phyloP scores from a whole-genome alignment of 192 early-diverging fungal genomes.

The Kappamyces sp. region DNA sequence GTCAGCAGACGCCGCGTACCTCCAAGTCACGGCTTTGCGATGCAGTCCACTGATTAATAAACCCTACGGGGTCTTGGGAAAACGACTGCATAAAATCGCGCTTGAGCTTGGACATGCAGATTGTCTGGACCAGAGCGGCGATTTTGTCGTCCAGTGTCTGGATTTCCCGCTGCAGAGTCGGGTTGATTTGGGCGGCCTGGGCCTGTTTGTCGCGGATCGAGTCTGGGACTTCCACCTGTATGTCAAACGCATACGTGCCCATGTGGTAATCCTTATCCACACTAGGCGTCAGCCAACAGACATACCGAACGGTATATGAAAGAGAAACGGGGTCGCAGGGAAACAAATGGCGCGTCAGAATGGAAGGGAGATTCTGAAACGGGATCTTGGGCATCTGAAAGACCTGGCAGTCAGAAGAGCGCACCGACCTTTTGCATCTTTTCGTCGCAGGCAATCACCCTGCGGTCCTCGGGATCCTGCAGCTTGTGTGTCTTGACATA shows the following conservation, averaged over 20 bases:
- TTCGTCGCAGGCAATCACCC: conserved; percentile 78
- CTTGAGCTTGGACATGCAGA: conserved; percentile 84
- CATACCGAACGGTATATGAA: conserved; percentile 80
- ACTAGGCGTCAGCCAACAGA: conserved; percentile 18
- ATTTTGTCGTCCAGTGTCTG: conserved; percentile 51
- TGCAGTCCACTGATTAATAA: conserved; percentile 88
- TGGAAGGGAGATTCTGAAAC: conserved; percentile 77
- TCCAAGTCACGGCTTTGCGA: conserved; percentile 91
- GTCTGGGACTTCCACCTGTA: conserved; percentile 87
- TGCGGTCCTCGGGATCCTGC: conserved; percentile 85
- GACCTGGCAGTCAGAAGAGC: conserved; percentile 40
- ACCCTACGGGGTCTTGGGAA: conserved; percentile 76
- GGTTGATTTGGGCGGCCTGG: conserved; percentile 21
- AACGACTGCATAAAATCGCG: conserved; percentile 91
- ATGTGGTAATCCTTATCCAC: conserved; percentile 73
- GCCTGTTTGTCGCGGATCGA: conserved; percentile 54
- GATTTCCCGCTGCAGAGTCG: conserved; percentile 31
- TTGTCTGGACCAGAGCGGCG: conserved; percentile 69
- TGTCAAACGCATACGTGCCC: conserved; percentile 77
- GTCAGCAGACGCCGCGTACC: conserved; percentile 35
- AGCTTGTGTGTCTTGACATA: conserved; percentile 93
- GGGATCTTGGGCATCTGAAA: conserved; percentile 60
- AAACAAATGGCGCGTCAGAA: conserved; percentile 66
- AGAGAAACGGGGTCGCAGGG: conserved; percentile 84
- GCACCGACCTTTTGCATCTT: conserved; percentile 56